These are phyloP conservation scores for Torulaspora maleeae DNA, from an alignment of 805 yeast species.

Conservation along the genomic window DNA sequence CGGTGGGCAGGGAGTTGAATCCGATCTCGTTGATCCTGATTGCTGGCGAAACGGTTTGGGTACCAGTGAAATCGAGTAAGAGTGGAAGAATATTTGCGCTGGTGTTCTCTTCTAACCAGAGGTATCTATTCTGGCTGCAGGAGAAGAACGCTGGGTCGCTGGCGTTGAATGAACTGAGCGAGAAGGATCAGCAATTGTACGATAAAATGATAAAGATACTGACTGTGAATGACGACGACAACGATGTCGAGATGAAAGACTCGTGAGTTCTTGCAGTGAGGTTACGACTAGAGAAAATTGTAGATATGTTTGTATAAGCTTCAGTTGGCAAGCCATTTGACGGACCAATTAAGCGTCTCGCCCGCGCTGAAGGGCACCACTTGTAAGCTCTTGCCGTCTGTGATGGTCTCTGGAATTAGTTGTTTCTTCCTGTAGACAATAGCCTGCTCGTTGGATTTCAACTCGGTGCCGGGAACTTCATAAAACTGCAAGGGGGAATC, in stretches of 20 bases:
- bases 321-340: constrained; percentile 54
- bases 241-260: constrained; percentile 23
- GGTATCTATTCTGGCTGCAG: constrained; percentile 66
- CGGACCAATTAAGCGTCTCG: constrained; percentile 61
- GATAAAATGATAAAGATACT: constrained; percentile 49
- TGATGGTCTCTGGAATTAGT: constrained; percentile 55
- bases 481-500: constrained; percentile 72
- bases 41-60: constrained; percentile 82
- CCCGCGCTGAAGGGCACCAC: constrained; percentile 90
- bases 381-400: constrained; percentile 42
- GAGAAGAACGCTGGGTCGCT: constrained; percentile 54
- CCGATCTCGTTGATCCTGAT: constrained; percentile 55
- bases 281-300: neutral
- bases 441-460: constrained; percentile 45
- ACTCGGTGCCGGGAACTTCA: constrained; percentile 43
- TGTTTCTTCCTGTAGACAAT: constrained; percentile 51
- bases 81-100: constrained; percentile 74
- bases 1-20: constrained; percentile 24
- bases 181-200: constrained; percentile 50
- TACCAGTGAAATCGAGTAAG: constrained; percentile 59
- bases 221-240: constrained; percentile 24
- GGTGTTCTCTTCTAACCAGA: constrained; percentile 62
- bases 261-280: neutral
- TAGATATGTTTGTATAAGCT: neutral
- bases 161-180: constrained; percentile 45